Evolutionary conservation across 164 flowering plant genomes (phyloP).

Genomic region (Santalum album): DNA sequence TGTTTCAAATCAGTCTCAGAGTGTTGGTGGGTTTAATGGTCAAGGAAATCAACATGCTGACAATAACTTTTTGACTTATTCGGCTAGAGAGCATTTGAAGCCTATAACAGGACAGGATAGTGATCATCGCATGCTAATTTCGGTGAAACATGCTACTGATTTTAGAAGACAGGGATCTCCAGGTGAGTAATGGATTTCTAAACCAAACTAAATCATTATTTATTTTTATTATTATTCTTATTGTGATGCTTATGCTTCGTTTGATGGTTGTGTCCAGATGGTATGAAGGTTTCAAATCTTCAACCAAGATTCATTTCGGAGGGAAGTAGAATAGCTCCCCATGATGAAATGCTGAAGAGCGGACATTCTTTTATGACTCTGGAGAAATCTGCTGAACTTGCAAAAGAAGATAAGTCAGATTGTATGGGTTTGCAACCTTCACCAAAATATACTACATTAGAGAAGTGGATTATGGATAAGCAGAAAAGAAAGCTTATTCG

Average conservation of each 20-base stretch:
- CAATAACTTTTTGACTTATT: conserved; percentile 17
- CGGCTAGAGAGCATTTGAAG: conserved; percentile 32
- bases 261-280: conserved; percentile 8
- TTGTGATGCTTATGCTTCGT: conserved; percentile 6
- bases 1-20: conserved; percentile 24
- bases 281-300: conserved; percentile 17
- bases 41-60: conserved; percentile 27
- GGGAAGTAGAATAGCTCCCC: conserved; percentile 19
- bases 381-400: conserved; percentile 26
- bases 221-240: not conserved
- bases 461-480: conserved; percentile 78
- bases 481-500: conserved; percentile 48
- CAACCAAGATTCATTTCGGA: conserved; percentile 19
- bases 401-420: conserved; percentile 31
- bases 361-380: not conserved
- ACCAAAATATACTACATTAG: conserved; percentile 69
- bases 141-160: conserved; percentile 23
- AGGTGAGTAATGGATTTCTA: conserved; percentile 20
- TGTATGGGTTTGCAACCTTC: conserved; percentile 33
- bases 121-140: conserved; percentile 18
- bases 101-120: conserved; percentile 26
- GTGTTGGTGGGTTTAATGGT: conserved; percentile 18
- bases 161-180: conserved; percentile 20
- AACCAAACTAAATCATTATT: no score
- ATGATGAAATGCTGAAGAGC: conserved; percentile 11